These are phyloP conservation scores for Viola odorata DNA, from an alignment of 345 rosid species.

Conservation along the genomic window DNA sequence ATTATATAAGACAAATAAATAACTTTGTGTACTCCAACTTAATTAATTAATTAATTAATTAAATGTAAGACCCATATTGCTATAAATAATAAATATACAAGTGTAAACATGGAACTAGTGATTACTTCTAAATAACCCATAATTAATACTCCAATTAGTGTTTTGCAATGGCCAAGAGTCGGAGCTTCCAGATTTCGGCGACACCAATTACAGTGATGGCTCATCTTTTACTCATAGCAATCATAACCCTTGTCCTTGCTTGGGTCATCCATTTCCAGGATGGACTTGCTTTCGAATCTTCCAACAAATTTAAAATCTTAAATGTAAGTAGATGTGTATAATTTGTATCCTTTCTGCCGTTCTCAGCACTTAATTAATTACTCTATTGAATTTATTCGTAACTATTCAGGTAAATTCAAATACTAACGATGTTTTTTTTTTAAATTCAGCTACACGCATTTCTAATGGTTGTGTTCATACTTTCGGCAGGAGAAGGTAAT, in stretches of 20 bases:
- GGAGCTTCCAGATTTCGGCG: conserved; percentile 32
- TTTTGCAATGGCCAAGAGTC: conserved; percentile 28
- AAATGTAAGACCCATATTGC: no score
- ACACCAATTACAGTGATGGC: conserved; percentile 35
- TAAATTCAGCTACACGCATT: conserved; percentile 41
- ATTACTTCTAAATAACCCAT: no score
- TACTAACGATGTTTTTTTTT: neutral
- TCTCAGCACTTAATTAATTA: neutral
- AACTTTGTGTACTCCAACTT: conserved; percentile 1
- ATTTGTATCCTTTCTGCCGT: neutral
- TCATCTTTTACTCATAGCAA: conserved; percentile 33
- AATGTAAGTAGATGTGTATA: conserved; percentile 18
- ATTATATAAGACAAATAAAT: neutral
- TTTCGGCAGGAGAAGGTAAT: conserved; percentile 50
- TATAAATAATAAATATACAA: no score
- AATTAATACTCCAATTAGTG: no score
- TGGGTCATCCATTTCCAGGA: conserved; percentile 41
- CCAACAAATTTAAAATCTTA: conserved; percentile 32
- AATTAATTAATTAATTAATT: no score
- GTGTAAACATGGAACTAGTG: no score
- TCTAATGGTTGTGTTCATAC: conserved; percentile 46
- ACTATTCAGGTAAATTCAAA: no score
- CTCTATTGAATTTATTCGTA: neutral
- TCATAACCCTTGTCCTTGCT: conserved; percentile 40
- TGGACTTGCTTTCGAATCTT: conserved; percentile 41